Base-by-base conservation (phyloP, 2,329 filamentous ascomycete species). In the Amauroascus niger region DNA sequence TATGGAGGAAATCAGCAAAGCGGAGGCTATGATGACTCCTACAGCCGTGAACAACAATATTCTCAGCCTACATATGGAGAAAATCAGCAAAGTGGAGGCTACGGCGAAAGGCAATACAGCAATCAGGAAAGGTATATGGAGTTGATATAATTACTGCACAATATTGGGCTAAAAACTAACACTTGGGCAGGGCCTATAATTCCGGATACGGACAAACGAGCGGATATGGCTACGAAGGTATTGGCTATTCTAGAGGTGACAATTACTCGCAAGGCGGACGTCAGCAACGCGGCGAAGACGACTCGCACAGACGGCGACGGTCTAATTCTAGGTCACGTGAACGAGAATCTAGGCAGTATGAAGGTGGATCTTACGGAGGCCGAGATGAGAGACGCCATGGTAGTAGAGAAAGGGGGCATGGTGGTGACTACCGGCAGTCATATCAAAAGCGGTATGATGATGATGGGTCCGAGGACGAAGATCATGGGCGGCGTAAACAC, bases 321-420 rank as follows among this genome's bases (percentile, higher is more conserved):
- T 55, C 52, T 3, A 48, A 35, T 41, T 57, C 52, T 5, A 43
- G 32, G 46, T 53, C 52, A 28, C 55, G 50, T n/a, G 54, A 54
- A 40, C 35, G 54, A 33, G 47, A 58, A 18, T 39, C 48, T 11
- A 52, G 54, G 16, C 53, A 55, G n/a, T 57, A 59, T 41, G 37
- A 52, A 33, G 52, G 54, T 30, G 50, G 54, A 13, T 35, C 44
- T 18, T 43, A 58, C 48, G 56, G 49, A 20, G 47, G 60, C 44
- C 60, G 37, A 6, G 57, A 62, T n/a, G 52, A 55, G 9, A 54
- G 58, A 16, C 59, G 58, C 18, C 57, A 58, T 49, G 60, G 60
- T 16, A 62, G 62, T 50, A 56, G 50, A 16, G 62, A 66, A 43
- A 53, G 59, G 46, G 58, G 53, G 28, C 56, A 59, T 54, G 61